Percentiles rank a stretch among this genome's conserved stretches.
These are phyloP conservation scores for Hydnomerulius pinastri DNA, from an alignment of 768 basidiomycete genomes.

Conservation along the genomic window DNA sequence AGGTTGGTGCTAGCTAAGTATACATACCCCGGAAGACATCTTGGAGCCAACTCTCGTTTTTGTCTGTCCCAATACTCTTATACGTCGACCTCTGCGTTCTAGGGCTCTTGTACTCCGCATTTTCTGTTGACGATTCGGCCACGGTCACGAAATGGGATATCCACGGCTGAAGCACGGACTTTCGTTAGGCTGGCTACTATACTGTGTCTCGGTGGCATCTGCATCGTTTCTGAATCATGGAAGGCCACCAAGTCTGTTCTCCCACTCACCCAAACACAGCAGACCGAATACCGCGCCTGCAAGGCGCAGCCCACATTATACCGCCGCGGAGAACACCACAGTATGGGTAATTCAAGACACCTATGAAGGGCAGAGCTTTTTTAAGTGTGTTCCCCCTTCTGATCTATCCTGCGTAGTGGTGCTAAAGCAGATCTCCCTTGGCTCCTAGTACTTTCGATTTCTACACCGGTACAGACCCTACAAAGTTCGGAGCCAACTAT, in stretches of 20 bases:
- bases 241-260: background rate
- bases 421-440: conserved; percentile 9
- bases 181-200: conserved; percentile 13
- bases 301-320: conserved; percentile 11
- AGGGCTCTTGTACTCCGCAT: too few species aligned
- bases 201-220: conserved; percentile 13
- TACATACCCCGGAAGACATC: background rate
- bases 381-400: conserved; percentile 51
- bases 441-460: conserved; percentile 55
- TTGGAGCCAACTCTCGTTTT: background rate
- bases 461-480: conserved; percentile 64
- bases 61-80: background rate
- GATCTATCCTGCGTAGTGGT: background rate
- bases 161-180: conserved; percentile 6
- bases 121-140: background rate
- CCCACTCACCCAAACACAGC: background rate
- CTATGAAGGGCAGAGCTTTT: conserved; percentile 67
- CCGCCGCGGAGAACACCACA: conserved; percentile 35
- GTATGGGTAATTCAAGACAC: conserved; percentile 71
- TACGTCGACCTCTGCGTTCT: too few species aligned
- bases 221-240: conserved; percentile 1
- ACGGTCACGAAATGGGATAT: conserved; percentile 16
- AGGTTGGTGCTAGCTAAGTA: background rate
- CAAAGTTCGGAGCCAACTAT: conserved; percentile 41
- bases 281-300: conserved; percentile 5